phyloP scores from a whole-genome alignment of 2,329 filamentous ascomycete genomes.

The Colletotrichum noveboracense region DNA sequence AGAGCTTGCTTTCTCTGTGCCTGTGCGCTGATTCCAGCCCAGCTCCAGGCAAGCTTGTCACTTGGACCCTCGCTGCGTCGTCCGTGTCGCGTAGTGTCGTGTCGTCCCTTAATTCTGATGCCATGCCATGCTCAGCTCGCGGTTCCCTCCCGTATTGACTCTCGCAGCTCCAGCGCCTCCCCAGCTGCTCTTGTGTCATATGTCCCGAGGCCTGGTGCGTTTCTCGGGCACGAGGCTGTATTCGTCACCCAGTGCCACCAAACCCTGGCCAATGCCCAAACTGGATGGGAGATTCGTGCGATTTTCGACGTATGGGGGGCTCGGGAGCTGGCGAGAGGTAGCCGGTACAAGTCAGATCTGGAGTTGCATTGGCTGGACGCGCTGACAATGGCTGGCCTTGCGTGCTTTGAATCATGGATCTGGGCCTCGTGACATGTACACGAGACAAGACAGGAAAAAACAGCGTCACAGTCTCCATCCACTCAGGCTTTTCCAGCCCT shows the following conservation, averaged over 20 bases:
- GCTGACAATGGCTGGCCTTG: neutral
- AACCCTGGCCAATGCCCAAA: neutral
- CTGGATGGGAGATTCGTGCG: neutral
- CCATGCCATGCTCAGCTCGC: neutral
- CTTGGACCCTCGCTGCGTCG: neutral
- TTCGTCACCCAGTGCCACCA: neutral
- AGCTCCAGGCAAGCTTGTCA: neutral
- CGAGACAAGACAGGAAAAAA: neutral
- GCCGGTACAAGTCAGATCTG: neutral
- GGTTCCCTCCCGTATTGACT: neutral
- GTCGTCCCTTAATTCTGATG: neutral
- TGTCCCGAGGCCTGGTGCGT: neutral
- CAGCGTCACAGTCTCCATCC: neutral
- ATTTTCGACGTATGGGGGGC: neutral
- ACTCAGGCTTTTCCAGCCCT: neutral
- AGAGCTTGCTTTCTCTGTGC: neutral
- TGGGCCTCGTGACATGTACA: neutral
- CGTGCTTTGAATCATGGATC: neutral
- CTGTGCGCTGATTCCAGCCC: neutral
- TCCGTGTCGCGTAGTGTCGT: neutral
- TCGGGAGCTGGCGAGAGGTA: neutral
- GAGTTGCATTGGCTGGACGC: neutral
- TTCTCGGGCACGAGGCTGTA: slow-evolving; percentile 10
- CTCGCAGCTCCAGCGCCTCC: neutral
- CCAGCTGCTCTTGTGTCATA: neutral